Evolutionary conservation across 495 filamentous ascomycete species (phyloP), one percentile per base, ranked within the genome.

Genomic region (Trypethelium eluteriae): DNA sequence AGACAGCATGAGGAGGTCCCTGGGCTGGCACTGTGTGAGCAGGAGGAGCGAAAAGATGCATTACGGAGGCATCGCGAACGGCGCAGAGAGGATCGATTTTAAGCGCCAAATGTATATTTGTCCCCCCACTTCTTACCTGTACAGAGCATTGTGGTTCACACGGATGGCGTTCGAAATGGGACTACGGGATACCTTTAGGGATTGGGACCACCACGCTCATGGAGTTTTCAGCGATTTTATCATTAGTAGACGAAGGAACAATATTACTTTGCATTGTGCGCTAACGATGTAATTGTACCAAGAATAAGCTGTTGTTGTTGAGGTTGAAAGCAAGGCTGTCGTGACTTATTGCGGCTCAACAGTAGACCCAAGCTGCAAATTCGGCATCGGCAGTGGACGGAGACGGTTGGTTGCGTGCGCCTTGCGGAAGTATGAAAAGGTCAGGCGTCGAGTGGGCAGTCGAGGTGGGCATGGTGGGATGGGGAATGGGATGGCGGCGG

Each of bases 1-100:
- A 74, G 70, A 57, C 78, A 79, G 49, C 74, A 79, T 66, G 80
- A 81, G 65, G 79, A 81, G 62, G 68, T 74, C 36, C 72, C 74
- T 4, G 75, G 75, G 44, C 76, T 79, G n/a, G 78, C 77, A 32
- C 75, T 70, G 66, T 73, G 71, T 39, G 67, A 68, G 36, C 53
- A 3, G 14, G 53, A 59, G 14, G 53, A 59, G 14, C 53, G 32
- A 59, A 59, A 4, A 59, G 25, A 59, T 59, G 53, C 53, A 59
- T 59, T 59, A 59, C 53, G 53, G 32, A 11, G 53, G 32, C 53
- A 59, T 59, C 53, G 36, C 32, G 53, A 59, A 59, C 53, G 53
- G 4, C 53, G 53, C 53, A 59, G 53, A 36, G 18, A 18, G 32
- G 25, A 36, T 7, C 18, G 11, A 7, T 59, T 59, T 14, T 59